Evolutionary conservation across 371 early-diverging fungal species (phyloP).

Genomic region (Parasitella parasitica): DNA sequence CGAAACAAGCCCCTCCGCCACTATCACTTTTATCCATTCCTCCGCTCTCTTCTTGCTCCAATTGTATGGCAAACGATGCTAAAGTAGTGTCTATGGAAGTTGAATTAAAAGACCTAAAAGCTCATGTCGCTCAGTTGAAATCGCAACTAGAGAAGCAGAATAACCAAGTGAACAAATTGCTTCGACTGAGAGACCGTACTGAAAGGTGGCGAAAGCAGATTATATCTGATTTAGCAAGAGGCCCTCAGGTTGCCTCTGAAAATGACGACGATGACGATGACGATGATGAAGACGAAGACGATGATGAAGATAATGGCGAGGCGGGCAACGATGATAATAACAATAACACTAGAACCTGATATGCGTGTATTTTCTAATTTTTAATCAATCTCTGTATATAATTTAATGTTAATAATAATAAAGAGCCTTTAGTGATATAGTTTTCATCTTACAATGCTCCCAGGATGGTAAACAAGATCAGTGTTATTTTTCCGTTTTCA

Average conservation of each 20-base stretch:
- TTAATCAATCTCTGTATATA: background rate
- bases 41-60: constrained; percentile 13
- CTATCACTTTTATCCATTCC: background rate
- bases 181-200: constrained; percentile 6
- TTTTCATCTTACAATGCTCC: background rate
- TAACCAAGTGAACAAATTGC: constrained; percentile 11
- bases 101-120: constrained; percentile 14
- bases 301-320: background rate
- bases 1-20: background rate
- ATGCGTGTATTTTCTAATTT: background rate
- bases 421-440: background rate
- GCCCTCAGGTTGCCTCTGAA: constrained; percentile 9
- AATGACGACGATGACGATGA: constrained; percentile 19
- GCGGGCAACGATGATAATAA: background rate
- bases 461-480: too few species aligned
- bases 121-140: constrained; percentile 19
- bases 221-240: constrained; percentile 23
- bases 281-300: constrained; percentile 9
- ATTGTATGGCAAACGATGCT: constrained; percentile 15
- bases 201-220: constrained; percentile 28
- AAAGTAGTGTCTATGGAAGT: constrained; percentile 17
- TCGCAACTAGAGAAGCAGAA: constrained; percentile 17
- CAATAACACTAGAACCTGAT: background rate
- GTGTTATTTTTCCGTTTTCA: background rate
- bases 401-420: background rate